These are phyloP conservation scores for Triangularia setosa DNA, from an alignment of 2,329 filamentous ascomycete species.

Conservation along the genomic window DNA sequence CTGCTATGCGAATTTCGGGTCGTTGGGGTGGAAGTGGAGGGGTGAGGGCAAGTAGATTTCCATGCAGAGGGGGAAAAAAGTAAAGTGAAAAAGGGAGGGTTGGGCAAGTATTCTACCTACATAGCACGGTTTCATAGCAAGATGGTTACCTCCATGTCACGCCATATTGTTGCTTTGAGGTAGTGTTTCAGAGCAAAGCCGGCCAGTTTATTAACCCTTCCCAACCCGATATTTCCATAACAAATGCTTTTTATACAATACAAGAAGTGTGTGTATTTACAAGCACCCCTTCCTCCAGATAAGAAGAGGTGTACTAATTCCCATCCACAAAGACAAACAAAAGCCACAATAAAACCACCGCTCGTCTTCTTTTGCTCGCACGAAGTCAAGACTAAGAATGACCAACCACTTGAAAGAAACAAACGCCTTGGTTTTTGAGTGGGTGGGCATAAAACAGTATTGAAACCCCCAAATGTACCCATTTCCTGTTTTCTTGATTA, in stretches of 20 bases:
- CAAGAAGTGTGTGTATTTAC: neutral
- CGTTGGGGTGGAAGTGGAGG: slow-evolving; percentile 21
- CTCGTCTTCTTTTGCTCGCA: neutral
- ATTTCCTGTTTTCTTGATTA: slow-evolving; percentile 27
- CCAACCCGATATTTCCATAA: no score
- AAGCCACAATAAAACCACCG: neutral
- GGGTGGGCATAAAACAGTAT: no score
- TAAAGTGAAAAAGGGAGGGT: neutral
- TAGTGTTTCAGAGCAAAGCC: no score
- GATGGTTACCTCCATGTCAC: no score
- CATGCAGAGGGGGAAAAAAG: neutral
- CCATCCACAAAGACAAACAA: neutral
- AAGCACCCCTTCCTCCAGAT: neutral
- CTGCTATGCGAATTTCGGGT: slow-evolving; percentile 74
- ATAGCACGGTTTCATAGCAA: no score
- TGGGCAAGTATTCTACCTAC: neutral
- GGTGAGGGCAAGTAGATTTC: neutral
- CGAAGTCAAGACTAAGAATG: neutral
- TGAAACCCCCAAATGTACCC: no score
- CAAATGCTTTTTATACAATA: neutral
- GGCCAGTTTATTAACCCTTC: neutral
- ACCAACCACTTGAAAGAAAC: neutral
- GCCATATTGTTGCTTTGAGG: no score
- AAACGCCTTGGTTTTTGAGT: no score
- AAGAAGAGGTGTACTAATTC: neutral